Evolutionary conservation across 495 filamentous ascomycete genomes (phyloP), one percentile per base, ranked within the genome.

Genomic region (Trichocladium uniseriatum): DNA sequence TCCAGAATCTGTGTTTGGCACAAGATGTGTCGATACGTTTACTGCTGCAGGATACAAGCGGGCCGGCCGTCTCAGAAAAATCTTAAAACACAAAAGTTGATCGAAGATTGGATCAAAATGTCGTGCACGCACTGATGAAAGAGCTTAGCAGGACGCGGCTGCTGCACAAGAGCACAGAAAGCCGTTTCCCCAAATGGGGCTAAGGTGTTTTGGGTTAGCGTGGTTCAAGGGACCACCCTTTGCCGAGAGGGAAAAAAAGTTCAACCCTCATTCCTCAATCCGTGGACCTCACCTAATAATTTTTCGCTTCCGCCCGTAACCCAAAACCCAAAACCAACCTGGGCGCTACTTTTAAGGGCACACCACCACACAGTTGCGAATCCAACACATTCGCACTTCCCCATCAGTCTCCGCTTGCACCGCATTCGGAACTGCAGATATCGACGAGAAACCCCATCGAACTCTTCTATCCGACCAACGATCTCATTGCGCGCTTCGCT

Each of bases 401-500:
- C 37, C 28, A 28, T 52, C 28, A 10, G 27, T 41, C 49, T 46
- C 49, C 43, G 49, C 36, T 15, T 41, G 36, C 42, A 22, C 36
- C 18, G 36, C 49, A 46, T 28, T 29, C 27, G 36, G 43, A 22
- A 32, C 31, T 6, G 37, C 35, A 15, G n/a, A 27, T 8, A 14
- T 10, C 27, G 14, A 29, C 31, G 14, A 49, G 14, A 13, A 45
- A 43, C 31, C 42, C 28, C 11, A 42, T 45, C 14, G 27, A 49
- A 19, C 15, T n/a, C 19, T n/a, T 27, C 38, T 29, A 34, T 52
- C 46, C 55, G 49, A 48, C 39, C 37, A 45, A 43, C 63, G 35
- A 42, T 49, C 50, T 56, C 31, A 24, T 60, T 64, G 51, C 68
- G 72, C 75, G 69, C 73, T 64, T 68, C 72, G 68, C 65, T 60